A percentile compares a stretch with the other conserved stretches of the same genome.
Conservation (phyloP, 23 red algal genomes). For the Gracilariopsis chorda region DNA sequence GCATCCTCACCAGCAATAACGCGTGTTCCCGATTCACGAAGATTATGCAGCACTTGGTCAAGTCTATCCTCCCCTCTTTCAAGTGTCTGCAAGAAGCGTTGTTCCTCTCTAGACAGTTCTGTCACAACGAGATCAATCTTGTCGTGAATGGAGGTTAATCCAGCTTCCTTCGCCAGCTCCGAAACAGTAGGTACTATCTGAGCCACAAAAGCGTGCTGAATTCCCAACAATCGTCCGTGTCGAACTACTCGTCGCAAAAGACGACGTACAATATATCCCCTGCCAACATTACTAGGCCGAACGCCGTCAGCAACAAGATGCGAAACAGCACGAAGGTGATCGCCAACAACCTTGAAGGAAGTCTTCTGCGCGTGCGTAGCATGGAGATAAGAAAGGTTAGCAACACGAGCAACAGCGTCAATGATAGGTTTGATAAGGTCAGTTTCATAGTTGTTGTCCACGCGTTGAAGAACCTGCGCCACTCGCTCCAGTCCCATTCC, state of each 20-base stretch:
- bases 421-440: constrained; percentile 89
- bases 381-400: constrained; percentile 20
- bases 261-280: constrained; percentile 93
- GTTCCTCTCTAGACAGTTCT: constrained; percentile 76
- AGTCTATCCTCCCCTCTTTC: constrained; percentile 73
- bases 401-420: constrained; percentile 31
- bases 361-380: constrained; percentile 43
- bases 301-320: constrained; percentile 88
- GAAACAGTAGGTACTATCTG: constrained; percentile 55
- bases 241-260: constrained; percentile 89
- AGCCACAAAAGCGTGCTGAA: constrained; percentile 69
- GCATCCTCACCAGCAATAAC: constrained; percentile 79
- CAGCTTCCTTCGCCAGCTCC: constrained; percentile 66
- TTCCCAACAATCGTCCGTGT: constrained; percentile 78
- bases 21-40: background rate
- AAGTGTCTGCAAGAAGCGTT: constrained; percentile 69
- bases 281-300: constrained; percentile 71
- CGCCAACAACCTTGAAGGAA: constrained; percentile 86
- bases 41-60: constrained; percentile 31
- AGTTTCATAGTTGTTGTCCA: constrained; percentile 96
- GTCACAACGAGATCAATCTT: constrained; percentile 41
- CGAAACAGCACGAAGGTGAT: constrained; percentile 87
- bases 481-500: constrained; percentile 96
- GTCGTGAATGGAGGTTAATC: constrained; percentile 28
- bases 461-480: constrained; percentile 85